These are phyloP conservation scores for Pythium periplocum DNA, from an alignment of 352 stramenopile species.

Conservation along the genomic window DNA sequence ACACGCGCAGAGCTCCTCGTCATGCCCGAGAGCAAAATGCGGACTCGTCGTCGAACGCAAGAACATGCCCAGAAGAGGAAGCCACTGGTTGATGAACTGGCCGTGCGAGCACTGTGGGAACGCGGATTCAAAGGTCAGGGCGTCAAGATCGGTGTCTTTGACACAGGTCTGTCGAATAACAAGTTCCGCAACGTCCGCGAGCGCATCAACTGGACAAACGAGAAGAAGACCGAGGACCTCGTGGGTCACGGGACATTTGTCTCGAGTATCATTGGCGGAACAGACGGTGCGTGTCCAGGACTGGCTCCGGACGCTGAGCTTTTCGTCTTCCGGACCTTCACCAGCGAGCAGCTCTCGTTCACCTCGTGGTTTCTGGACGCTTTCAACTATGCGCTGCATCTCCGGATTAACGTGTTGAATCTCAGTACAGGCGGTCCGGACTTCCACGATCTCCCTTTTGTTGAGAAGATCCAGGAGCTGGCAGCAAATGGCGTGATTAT, in stretches of 20 bases:
- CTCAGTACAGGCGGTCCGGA: conserved; percentile 82
- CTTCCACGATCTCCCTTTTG: conserved; percentile 81
- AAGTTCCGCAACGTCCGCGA: conserved; percentile 60
- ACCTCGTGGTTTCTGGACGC: conserved; percentile 89
- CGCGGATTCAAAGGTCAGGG: conserved; percentile 57
- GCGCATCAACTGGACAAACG: conserved; percentile 85
- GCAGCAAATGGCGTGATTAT: conserved; percentile 74
- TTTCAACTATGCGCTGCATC: conserved; percentile 86
- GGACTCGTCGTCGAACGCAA: too few relatives aligned
- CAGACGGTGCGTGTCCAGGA: conserved; percentile 54
- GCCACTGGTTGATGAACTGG: conserved; percentile 39
- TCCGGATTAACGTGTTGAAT: conserved; percentile 78
- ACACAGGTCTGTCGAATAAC: conserved; percentile 65
- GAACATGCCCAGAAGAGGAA: too few relatives aligned
- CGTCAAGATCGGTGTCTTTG: conserved; percentile 84
- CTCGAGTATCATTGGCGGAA: conserved; percentile 60
- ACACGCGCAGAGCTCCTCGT: conserved; percentile 22
- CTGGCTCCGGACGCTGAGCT: conserved; percentile 75
- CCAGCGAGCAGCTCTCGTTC: conserved; percentile 77
- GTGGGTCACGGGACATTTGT: conserved; percentile 86
- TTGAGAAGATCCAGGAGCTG: conserved; percentile 86
- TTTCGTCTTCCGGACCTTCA: conserved; percentile 86
- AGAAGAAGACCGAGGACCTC: conserved; percentile 64
- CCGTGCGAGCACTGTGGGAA: conserved; percentile 51
- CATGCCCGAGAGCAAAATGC: too few relatives aligned